Conservation (phyloP, 2,329 filamentous ascomycete species). For the Chaetomium sp. region DNA sequence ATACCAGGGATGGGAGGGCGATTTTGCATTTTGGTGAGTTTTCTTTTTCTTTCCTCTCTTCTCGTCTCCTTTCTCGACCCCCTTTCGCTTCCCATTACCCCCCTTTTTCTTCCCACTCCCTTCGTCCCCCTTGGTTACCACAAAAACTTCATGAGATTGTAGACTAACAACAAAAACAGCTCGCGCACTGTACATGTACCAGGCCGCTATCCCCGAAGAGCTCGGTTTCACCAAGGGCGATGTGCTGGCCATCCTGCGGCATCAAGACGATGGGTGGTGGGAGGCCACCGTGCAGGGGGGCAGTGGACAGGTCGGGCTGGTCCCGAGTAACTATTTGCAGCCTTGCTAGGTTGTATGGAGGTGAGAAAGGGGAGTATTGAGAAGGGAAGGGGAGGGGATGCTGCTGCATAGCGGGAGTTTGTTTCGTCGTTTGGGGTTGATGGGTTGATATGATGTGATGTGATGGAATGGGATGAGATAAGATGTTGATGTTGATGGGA, state of each 20-base stretch:
- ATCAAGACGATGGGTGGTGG: constrained; percentile 99
- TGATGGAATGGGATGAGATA: no score
- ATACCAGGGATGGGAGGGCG: constrained; percentile 77
- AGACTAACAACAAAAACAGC: constrained; percentile 45
- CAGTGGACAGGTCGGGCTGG: constrained; percentile 52
- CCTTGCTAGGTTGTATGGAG: constrained; percentile 35
- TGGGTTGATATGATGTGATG: neutral
- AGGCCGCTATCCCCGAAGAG: constrained; percentile 91
- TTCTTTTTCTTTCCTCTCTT: constrained; percentile 6
- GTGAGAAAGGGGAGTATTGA: no score
- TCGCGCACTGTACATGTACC: constrained; percentile 88
- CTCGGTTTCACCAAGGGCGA: constrained; percentile 90
- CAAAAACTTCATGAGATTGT: no score
- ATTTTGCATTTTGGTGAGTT: constrained; percentile 94
- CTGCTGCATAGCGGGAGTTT: no score
- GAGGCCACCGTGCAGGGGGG: constrained; percentile 83
- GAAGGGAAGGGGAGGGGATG: no score
- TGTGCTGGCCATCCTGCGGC: constrained; percentile 75
- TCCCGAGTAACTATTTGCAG: constrained; percentile 63
- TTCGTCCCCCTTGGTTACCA: no score
- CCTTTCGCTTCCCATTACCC: neutral
- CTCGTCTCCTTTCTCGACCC: no score
- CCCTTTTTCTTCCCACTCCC: no score
- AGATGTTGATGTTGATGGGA: neutral
- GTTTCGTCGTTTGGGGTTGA: neutral